Percentiles rank a stretch among this genome's conserved stretches.
phyloP scores from a whole-genome alignment of 2,329 filamentous ascomycete genomes.

The Aspergillus terreus region DNA sequence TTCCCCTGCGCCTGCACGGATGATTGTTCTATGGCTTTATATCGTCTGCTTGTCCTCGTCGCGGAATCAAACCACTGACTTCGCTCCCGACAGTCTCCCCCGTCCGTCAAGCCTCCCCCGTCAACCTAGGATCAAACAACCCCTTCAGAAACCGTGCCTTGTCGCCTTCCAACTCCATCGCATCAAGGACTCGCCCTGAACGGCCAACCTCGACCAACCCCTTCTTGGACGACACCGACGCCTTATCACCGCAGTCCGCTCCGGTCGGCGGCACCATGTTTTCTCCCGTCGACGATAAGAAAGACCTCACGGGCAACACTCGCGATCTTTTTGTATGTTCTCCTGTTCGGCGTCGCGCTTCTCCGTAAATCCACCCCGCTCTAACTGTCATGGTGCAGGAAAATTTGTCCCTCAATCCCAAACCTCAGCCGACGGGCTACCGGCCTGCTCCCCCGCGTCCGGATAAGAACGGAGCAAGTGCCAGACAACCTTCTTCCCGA shows the following conservation, averaged over 20 bases:
- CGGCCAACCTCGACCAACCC: conserved; percentile 59
- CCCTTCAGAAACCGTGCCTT: conserved; percentile 48
- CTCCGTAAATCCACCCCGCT: background rate
- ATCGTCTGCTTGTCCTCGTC: conserved; percentile 1
- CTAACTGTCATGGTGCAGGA: conserved; percentile 25
- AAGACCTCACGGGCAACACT: conserved; percentile 46
- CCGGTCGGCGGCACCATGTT: conserved; percentile 29
- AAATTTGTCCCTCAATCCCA: conserved; percentile 35
- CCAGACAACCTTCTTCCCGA: conserved; percentile 22
- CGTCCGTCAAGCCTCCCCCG: conserved; percentile 32
- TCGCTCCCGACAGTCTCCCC: conserved; percentile 11
- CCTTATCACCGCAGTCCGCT: conserved; percentile 33
- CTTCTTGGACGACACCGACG: conserved; percentile 52
- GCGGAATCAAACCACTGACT: conserved; percentile 5
- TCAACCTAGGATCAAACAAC: conserved; percentile 46
- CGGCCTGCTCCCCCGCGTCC: conserved; percentile 31
- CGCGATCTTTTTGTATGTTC: conserved; percentile 59
- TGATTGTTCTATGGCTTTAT: conserved; percentile 12
- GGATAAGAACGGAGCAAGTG: conserved; percentile 27
- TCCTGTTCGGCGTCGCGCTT: conserved; percentile 1
- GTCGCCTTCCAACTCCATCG: conserved; percentile 33
- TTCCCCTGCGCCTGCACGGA: conserved; percentile 11
- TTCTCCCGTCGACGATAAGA: conserved; percentile 25
- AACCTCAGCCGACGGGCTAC: conserved; percentile 35
- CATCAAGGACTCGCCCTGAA: conserved; percentile 30